Evolutionary conservation across 2,329 filamentous ascomycete genomes (phyloP), one percentile per base, ranked within the genome.

Genomic region (Cadophora sp.): DNA sequence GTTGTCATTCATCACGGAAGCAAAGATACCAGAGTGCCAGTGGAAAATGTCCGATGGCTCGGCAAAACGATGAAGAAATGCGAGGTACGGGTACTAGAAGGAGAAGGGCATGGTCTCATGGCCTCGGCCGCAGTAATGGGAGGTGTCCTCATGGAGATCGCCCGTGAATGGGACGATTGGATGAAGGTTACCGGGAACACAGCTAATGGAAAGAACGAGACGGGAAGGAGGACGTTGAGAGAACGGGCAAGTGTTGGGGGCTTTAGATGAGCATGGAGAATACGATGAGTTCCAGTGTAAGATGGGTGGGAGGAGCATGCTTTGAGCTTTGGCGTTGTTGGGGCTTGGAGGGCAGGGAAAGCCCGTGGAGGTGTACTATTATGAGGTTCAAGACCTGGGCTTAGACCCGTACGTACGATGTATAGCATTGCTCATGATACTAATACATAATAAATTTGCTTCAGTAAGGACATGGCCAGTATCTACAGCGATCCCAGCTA

Each of bases 61-160:
- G 94, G 94, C 68, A 94, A 94, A 80, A 92, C 92, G 51, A 98
- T 99, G 94, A 89, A 92, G 34, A 86, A 92, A 59, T 98, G 95
- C 79, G 96, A 98, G 79, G 93, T 99, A 16, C 85, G 95, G 5
- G 89, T 98, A 5, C 84, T 99, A 3, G 92, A 97, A 73, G 93
- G 92, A 6, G 95, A 99, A 79, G 93, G 94, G 3, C 96, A 99
- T 77, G 95, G 96, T 0, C 83, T 99, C 27, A 99, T 99, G 96
- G 96, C 96, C 0, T 97, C 91, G 73, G 94, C 96, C 0, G 84
- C 85, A 16, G 95, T 98, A 55, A 99, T 99, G 96, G 92, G 93
- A 53, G 89, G 91, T 24, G 92, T 98, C n/a, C 82, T 99, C 43
- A 95, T 93, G 80, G 96, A 99, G 81, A 97, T 99, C 76, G 92